phyloP scores from a whole-genome alignment of 129 eudicot genomes.

The Flaveria brownii region DNA sequence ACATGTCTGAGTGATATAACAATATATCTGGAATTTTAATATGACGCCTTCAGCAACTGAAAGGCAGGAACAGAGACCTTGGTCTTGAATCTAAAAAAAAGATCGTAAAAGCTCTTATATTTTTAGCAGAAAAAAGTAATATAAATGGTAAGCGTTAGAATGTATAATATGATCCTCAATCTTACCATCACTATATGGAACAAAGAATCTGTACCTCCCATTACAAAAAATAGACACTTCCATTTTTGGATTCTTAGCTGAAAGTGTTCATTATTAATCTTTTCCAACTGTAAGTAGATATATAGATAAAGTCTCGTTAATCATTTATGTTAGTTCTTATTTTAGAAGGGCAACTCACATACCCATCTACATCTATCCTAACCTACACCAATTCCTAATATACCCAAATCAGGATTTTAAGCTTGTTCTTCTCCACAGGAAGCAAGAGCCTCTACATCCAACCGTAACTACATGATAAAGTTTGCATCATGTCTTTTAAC shows the following conservation, averaged over 20 bases:
- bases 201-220: neutral
- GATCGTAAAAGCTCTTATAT: neutral
- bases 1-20: neutral
- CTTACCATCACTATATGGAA: neutral
- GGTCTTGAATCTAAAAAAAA: neutral
- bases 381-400: no score
- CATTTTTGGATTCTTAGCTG: neutral
- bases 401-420: no score
- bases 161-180: neutral
- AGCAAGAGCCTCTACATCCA: no score
- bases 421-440: no score
- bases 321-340: no score
- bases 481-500: neutral
- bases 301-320: no score
- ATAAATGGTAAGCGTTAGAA: conserved; percentile 1
- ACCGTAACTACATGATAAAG: neutral
- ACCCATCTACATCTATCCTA: no score
- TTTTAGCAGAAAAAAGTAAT: neutral
- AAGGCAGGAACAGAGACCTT: neutral
- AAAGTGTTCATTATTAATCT: neutral
- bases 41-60: neutral
- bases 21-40: neutral
- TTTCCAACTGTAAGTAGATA: neutral
- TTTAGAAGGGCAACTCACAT: no score
- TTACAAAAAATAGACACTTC: neutral